Percentiles rank a stretch among this genome's conserved stretches.
These are phyloP conservation scores for Puccinia polysora DNA, from an alignment of 1,284 basidiomycete genomes.

Conservation along the genomic window DNA sequence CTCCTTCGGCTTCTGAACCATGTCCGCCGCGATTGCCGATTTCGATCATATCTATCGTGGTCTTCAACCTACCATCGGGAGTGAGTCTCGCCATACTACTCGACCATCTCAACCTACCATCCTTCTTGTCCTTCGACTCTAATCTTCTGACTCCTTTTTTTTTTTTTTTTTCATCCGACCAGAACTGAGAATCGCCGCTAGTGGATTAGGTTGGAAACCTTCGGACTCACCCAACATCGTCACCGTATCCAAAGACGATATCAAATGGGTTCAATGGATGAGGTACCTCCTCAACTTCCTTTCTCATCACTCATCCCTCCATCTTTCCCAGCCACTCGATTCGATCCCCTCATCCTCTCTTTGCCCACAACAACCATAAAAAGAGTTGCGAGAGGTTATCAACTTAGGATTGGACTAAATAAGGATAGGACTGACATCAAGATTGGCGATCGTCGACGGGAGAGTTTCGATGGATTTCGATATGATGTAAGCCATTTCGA, in stretches of 20 bases:
- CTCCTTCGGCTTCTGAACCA: too few species aligned
- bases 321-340: too few species aligned
- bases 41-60: constrained; percentile 78
- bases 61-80: constrained; percentile 68
- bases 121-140: neutral
- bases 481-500: constrained; percentile 63
- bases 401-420: constrained; percentile 75
- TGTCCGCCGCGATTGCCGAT: constrained; percentile 57
- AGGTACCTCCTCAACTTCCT: constrained; percentile 52
- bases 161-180: constrained; percentile 30
- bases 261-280: constrained; percentile 84
- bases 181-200: constrained; percentile 82
- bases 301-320: neutral
- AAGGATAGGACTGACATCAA: constrained; percentile 59
- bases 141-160: constrained; percentile 34
- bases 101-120: neutral
- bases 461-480: constrained; percentile 90
- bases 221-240: constrained; percentile 61
- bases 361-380: neutral
- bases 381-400: constrained; percentile 83
- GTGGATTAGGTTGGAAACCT: constrained; percentile 83
- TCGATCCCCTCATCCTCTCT: too few species aligned
- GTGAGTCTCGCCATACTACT: constrained; percentile 58
- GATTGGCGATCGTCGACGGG: constrained; percentile 55
- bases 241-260: constrained; percentile 67